Percentiles rank a stretch among this genome's conserved stretches.
phyloP scores from a whole-genome alignment of 1,139 yeast genomes.

The Candida pseudoviswanathii region DNA sequence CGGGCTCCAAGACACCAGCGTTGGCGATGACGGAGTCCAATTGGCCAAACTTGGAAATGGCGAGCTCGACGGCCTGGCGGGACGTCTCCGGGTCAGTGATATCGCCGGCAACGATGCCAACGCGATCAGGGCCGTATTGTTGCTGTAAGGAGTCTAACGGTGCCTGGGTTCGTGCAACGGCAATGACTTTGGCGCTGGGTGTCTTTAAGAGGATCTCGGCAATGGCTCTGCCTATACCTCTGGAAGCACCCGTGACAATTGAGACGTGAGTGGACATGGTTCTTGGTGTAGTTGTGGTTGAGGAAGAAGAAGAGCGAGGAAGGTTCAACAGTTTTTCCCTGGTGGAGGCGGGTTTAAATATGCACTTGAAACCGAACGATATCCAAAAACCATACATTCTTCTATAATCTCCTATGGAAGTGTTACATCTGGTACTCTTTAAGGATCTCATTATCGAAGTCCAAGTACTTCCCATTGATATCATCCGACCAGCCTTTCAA shows the following conservation, averaged over 20 bases:
- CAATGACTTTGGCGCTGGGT: slow-evolving; percentile 54
- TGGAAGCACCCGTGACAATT: slow-evolving; percentile 72
- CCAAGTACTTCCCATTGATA: slow-evolving; percentile 63
- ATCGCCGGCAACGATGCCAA: slow-evolving; percentile 69
- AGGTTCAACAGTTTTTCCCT: not conserved
- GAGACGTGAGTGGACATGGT: slow-evolving; percentile 12
- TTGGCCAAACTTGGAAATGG: slow-evolving; percentile 56
- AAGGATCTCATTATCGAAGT: slow-evolving; percentile 53
- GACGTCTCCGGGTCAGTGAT: slow-evolving; percentile 47
- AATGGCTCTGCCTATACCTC: slow-evolving; percentile 72
- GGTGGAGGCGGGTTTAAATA: too few species aligned
- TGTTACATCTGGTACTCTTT: slow-evolving; percentile 8
- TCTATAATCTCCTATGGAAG: not conserved
- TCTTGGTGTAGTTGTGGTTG: too few species aligned
- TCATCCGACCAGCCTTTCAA: slow-evolving; percentile 53
- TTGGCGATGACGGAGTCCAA: slow-evolving; percentile 77
- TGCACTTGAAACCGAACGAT: too few species aligned
- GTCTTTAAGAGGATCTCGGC: slow-evolving; percentile 53
- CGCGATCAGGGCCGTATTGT: slow-evolving; percentile 50
- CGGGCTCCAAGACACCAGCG: slow-evolving; percentile 89
- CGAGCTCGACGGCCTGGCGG: slow-evolving; percentile 44
- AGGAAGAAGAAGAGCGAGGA: not conserved
- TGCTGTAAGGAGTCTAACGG: slow-evolving; percentile 46
- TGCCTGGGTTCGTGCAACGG: slow-evolving; percentile 67
- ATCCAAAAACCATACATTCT: too few species aligned